Conservation (phyloP, 164 flowering plant species). For the Nymphaea thermarum region DNA sequence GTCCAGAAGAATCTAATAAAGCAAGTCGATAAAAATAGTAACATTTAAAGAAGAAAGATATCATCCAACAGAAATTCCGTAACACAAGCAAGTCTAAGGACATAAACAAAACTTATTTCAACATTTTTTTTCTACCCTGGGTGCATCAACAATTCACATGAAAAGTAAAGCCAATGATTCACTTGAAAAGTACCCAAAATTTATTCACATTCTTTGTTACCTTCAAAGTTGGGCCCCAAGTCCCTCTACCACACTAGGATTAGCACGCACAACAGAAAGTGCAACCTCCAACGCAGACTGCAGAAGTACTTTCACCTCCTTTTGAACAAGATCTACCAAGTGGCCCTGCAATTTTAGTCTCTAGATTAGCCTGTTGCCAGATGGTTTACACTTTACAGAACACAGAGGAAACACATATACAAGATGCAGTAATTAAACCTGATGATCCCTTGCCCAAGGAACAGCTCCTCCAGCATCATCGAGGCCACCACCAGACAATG, state of each 20-base stretch:
- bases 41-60: too few relatives aligned
- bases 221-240: slow-evolving; percentile 94
- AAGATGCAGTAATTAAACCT: slow-evolving; percentile 27
- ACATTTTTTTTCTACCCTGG: too few relatives aligned
- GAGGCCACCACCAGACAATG: slow-evolving; percentile 83
- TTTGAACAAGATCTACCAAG: slow-evolving; percentile 90
- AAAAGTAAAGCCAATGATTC: too few relatives aligned
- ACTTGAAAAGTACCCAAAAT: too few relatives aligned
- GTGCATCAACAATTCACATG: too few relatives aligned
- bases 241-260: slow-evolving; percentile 83
- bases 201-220: slow-evolving; percentile 16
- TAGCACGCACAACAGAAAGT: slow-evolving; percentile 79
- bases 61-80: too few relatives aligned
- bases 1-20: too few relatives aligned
- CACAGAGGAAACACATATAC: too few relatives aligned
- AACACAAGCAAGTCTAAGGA: too few relatives aligned
- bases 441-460: slow-evolving; percentile 90
- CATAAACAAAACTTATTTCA: too few relatives aligned
- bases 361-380: slow-evolving; percentile 7
- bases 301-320: slow-evolving; percentile 71
- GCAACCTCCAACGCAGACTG: slow-evolving; percentile 91
- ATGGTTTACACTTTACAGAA: too few relatives aligned
- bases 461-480: slow-evolving; percentile 73
- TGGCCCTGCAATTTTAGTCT: slow-evolving; percentile 50
- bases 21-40: too few relatives aligned